Evolutionary conservation across 1,284 basidiomycete genomes (phyloP), one percentile per base, ranked within the genome.

Genomic region (Melampsora medusae): DNA sequence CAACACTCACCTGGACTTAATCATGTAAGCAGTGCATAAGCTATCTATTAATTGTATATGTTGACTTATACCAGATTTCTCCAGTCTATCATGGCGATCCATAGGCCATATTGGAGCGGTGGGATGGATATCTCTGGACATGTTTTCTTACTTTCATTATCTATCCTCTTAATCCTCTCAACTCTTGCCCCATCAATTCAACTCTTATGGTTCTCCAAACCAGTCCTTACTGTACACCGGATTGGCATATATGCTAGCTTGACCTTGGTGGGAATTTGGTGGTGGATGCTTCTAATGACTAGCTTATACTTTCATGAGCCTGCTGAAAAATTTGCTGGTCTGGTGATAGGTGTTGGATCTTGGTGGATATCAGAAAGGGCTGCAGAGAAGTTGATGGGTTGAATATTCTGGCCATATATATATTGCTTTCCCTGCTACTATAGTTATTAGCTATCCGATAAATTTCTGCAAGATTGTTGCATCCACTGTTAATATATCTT

Each of bases 81-180:
- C 19, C 50, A 74, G 72, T 67, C 49, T 46, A 49, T 28, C 6
- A 17, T 74, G 10, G 25, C 65, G 2, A 61, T 53, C 33, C 53
- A 67, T 48, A 19, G 46, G 38, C 72, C 64, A 4, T 67, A 67
- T 38, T 74, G 64, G 64, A 22, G 49, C 2, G 82, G 82, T 31
- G 82, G 82, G 0, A 80, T 81, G 72, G 82, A 83, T 77, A 79
- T 83, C n/a, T 82, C 81, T 3, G 82, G 82, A 6, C 82, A 83
- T 67, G 81, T 80, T 5, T 83, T 82, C 69, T 79, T 83, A 66
- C 79, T 83, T 59, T 77, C 81, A 28, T 81, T 83, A 67, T 80
- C 80, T 25, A 77, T 80, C 16, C 78, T 83, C 3, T 69, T 81
- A 25, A 75, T 83, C 42, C 49, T 81, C n/a, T 81, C 72, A 6